Percentiles rank a stretch among this genome's conserved stretches.
These are phyloP conservation scores for Gyrodon lividus DNA, from an alignment of 768 basidiomycete genomes.

Conservation along the genomic window DNA sequence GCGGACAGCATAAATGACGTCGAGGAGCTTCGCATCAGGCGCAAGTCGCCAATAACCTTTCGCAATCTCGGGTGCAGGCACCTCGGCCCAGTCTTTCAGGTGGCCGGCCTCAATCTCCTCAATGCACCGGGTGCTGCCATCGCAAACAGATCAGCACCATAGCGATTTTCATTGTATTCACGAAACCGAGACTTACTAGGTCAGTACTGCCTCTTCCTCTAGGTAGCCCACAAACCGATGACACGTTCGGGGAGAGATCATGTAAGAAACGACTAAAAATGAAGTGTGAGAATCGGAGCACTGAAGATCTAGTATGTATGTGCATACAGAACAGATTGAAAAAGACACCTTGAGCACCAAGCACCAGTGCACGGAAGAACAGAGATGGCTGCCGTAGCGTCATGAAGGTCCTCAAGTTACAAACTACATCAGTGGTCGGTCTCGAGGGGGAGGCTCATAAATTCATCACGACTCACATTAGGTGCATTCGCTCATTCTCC, in stretches of 20 bases:
- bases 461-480: constrained; percentile 55
- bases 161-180: constrained; percentile 15
- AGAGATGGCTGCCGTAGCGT: constrained; percentile 77
- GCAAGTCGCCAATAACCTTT: constrained; percentile 92
- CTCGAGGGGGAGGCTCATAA: constrained; percentile 3
- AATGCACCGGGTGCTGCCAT: constrained; percentile 72
- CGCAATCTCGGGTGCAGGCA: constrained; percentile 82
- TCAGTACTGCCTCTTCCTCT: constrained; percentile 94
- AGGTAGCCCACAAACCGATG: constrained; percentile 92
- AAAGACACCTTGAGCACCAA: constrained; percentile 91
- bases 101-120: constrained; percentile 78
- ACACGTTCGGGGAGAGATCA: constrained; percentile 70
- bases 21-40: constrained; percentile 72
- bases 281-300: constrained; percentile 15
- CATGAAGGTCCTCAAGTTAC: constrained; percentile 82
- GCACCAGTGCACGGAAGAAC: constrained; percentile 77
- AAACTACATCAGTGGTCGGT: constrained; percentile 15
- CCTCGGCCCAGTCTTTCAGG: constrained; percentile 76
- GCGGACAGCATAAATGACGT: constrained; percentile 88
- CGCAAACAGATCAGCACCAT: constrained; percentile 13
- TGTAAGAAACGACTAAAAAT: constrained; percentile 65
- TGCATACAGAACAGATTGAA: constrained; percentile 83
- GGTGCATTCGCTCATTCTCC: constrained; percentile 96
- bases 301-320: constrained; percentile 8
- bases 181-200: constrained; percentile 60